phyloP scores from a whole-genome alignment of 2,329 filamentous ascomycete species.

The Alternaria atra region DNA sequence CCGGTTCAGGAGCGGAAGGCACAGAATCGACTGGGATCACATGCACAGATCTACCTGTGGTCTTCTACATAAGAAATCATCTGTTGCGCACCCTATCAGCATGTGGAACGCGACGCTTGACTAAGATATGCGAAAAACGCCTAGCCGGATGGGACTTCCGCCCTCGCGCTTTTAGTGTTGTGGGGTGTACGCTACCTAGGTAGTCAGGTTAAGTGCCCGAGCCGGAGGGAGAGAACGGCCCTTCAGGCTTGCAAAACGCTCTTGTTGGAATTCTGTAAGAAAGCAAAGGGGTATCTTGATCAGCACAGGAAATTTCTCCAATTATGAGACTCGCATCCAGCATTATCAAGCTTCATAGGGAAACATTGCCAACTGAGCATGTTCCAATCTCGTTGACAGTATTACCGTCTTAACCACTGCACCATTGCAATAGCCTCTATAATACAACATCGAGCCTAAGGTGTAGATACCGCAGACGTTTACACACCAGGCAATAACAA shows the following conservation, averaged over 20 bases:
- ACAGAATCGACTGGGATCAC: background rate
- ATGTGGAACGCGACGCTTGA: background rate
- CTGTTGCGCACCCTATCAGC: background rate
- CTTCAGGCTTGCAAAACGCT: background rate
- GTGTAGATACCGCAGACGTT: background rate
- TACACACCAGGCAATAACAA: background rate
- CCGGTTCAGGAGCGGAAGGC: background rate
- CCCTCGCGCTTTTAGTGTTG: background rate
- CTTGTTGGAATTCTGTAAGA: background rate
- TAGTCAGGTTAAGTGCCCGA: background rate
- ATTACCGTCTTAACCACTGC: background rate
- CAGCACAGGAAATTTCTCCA: background rate
- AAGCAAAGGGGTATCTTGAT: background rate
- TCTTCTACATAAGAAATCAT: background rate
- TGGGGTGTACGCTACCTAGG: background rate
- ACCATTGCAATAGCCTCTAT: background rate
- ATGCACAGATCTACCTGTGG: background rate
- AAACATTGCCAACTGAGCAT: background rate
- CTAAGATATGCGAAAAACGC: background rate
- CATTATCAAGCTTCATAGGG: background rate
- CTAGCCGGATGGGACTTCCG: background rate
- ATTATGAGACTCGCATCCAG: background rate
- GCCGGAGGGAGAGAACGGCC: background rate
- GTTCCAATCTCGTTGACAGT: background rate
- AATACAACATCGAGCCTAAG: background rate